Conservation (phyloP, 1,139 yeast genomes). For the Geotrichum candidum region DNA sequence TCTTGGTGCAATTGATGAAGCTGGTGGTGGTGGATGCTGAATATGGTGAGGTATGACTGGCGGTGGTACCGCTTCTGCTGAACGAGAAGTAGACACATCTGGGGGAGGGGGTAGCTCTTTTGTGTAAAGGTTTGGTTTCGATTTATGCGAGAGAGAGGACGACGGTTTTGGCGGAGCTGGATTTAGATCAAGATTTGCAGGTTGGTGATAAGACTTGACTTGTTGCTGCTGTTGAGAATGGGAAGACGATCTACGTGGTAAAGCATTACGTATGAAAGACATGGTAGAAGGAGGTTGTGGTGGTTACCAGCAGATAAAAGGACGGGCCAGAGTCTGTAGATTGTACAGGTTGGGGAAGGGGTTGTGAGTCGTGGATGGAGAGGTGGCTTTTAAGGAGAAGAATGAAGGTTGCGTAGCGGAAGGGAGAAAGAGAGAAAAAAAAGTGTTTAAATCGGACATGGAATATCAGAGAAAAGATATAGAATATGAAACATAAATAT, state of each 20-base stretch:
- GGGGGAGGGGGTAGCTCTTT: slow-evolving; percentile 14
- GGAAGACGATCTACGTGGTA: slow-evolving; percentile 12
- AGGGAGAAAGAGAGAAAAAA: not conserved
- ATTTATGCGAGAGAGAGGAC: not conserved
- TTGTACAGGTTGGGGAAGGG: not conserved
- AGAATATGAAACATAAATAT: not conserved
- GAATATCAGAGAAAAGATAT: not conserved
- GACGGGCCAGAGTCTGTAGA: not conserved
- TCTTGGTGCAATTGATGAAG: slow-evolving; percentile 41
- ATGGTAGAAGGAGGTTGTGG: not conserved
- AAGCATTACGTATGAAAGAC: slow-evolving; percentile 15
- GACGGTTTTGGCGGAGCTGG: not conserved
- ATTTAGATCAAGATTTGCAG: not conserved
- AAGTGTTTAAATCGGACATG: not conserved
- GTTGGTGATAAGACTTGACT: not conserved
- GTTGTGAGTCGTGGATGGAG: not conserved
- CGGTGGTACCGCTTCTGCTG: not conserved
- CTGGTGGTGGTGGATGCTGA: slow-evolving; percentile 1
- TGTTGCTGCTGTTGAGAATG: slow-evolving; percentile 5
- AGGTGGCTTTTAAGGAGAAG: slow-evolving; percentile 7
- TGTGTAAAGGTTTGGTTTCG: not conserved
- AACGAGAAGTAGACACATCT: not conserved
- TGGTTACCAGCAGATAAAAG: not conserved
- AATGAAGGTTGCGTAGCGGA: not conserved
- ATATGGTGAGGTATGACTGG: not conserved